These are phyloP conservation scores for Globisporangium ultimum DNA, from an alignment of 352 stramenopile genomes.

Conservation along the genomic window DNA sequence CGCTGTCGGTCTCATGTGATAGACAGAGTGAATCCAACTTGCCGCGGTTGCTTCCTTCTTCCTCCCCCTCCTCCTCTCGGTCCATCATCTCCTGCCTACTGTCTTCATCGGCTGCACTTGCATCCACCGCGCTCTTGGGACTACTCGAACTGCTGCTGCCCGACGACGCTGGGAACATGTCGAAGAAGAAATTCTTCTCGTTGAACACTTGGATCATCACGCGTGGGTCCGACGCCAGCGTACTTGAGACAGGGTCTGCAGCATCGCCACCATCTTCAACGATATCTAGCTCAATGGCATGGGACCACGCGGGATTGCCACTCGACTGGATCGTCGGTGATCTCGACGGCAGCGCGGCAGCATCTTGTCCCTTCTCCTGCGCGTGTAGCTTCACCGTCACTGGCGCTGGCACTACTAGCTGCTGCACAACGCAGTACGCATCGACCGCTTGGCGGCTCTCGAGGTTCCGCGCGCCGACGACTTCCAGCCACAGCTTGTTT, in stretches of 20 bases:
- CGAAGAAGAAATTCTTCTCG: constrained; percentile 82
- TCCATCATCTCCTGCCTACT: background rate
- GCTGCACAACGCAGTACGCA: constrained; percentile 61
- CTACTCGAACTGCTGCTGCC: constrained; percentile 14
- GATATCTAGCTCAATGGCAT: constrained; percentile 37
- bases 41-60: background rate
- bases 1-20: constrained; percentile 24
- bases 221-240: background rate
- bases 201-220: constrained; percentile 54
- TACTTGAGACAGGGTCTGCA: background rate
- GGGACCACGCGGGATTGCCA: constrained; percentile 35
- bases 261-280: constrained; percentile 8
- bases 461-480: constrained; percentile 70
- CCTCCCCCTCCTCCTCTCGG: background rate
- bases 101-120: background rate
- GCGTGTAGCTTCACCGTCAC: background rate
- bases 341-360: constrained; percentile 1
- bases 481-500: constrained; percentile 56
- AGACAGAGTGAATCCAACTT: background rate
- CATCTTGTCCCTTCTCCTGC: background rate
- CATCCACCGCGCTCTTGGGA: constrained; percentile 5
- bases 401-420: constrained; percentile 14
- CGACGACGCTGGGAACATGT: constrained; percentile 60
- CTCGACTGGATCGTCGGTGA: constrained; percentile 18
- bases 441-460: constrained; percentile 56